Evolutionary conservation across 2,329 filamentous ascomycete species (phyloP).

Genomic region (Phialophora expanda): DNA sequence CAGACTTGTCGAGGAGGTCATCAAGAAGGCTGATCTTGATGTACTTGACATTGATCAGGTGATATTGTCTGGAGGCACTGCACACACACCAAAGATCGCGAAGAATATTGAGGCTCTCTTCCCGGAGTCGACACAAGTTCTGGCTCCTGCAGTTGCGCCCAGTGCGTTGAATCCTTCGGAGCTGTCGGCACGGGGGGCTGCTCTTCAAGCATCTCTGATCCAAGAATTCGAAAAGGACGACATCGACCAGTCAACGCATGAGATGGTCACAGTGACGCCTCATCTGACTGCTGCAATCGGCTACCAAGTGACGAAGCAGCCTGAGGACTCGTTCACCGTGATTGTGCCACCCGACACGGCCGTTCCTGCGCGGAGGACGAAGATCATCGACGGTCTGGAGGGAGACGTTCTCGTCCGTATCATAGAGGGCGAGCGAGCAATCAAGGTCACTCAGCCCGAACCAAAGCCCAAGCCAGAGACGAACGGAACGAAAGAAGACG

Average conservation of each 20-base stretch:
- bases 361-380: slow-evolving; percentile 82
- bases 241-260: slow-evolving; percentile 94
- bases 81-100: slow-evolving; percentile 92
- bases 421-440: slow-evolving; percentile 85
- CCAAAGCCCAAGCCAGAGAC: slow-evolving; percentile 70
- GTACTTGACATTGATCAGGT: slow-evolving; percentile 93
- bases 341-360: slow-evolving; percentile 86
- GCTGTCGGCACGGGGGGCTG: slow-evolving; percentile 84
- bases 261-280: slow-evolving; percentile 90
- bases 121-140: slow-evolving; percentile 75
- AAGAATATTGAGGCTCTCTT: slow-evolving; percentile 79
- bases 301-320: slow-evolving; percentile 53
- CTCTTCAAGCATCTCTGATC: slow-evolving; percentile 92
- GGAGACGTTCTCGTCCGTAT: slow-evolving; percentile 89
- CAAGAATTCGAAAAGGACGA: slow-evolving; percentile 92
- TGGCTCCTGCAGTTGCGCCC: slow-evolving; percentile 79
- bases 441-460: slow-evolving; percentile 90
- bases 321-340: slow-evolving; percentile 69
- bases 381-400: slow-evolving; percentile 76
- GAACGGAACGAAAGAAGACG: slow-evolving; percentile 63
- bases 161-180: slow-evolving; percentile 92
- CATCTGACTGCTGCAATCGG: slow-evolving; percentile 89
- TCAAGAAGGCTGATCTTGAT: slow-evolving; percentile 92
- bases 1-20: slow-evolving; percentile 77
- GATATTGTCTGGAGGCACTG: slow-evolving; percentile 87